Evolutionary conservation across 345 rosid species (phyloP), one percentile per base, ranked within the genome.

Genomic region (Rhodamnia rubescens): DNA sequence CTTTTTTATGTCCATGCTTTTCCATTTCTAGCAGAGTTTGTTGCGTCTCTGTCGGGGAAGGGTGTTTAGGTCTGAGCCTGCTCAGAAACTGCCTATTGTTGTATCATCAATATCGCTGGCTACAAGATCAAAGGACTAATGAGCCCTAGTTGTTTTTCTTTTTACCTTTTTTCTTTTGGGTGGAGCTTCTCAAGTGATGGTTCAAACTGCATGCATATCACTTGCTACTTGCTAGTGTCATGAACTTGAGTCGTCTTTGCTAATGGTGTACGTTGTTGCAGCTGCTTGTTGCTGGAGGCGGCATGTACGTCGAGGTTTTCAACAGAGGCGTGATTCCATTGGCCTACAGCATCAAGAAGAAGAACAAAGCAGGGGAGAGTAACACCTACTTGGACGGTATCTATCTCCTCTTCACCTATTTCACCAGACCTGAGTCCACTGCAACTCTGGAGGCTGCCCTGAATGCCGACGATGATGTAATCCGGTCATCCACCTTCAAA

Each of bases 261-360:
- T 61, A 64, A 80, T 53, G 85, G 36, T 82, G 64, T 53, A 4
- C 42, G 61, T 11, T 86, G 12, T 80, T 84, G 87, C 91, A 97
- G 99, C 85, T 97, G 90, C 98, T 97, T 85, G 96, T 97, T 84
- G 98, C 98, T n/a, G 98, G 96, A 9, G 99, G 99, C 13, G 98
- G 98, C 86, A 97, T 96, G 99, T 96, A 96, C 32, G 92, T 95
- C 3, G 99, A 97, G 90, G 98, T 96, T 49, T 96, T 95, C 91
- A 96, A 97, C 91, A 93, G 98, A 92, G 99, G 99, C 51, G 98
- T 95, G 52, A 91, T 97, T 88, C 98, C 98, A 53, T 87, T 97
- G 84, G 95, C 98, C 75, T 97, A 97, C 86, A 90, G 95, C 91
- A 97, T 97, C 87, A 93, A 89, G 86, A 97, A 90, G 93, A 97